Evolutionary conservation across 768 basidiomycete species (phyloP).

Genomic region (Calocera viscosa): DNA sequence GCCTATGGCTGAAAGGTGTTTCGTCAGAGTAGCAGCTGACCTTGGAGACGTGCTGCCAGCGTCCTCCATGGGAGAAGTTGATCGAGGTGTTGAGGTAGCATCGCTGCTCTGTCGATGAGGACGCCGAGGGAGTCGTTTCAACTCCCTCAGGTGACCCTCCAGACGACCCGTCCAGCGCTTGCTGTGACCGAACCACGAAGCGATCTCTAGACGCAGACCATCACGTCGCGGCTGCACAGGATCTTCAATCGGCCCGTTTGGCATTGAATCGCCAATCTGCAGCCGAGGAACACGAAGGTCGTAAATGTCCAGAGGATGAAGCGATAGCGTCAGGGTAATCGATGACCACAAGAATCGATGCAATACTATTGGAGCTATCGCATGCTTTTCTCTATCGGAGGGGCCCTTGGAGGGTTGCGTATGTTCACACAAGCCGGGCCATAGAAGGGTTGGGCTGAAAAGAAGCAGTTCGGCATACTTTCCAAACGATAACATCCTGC

Average conservation of each 20-base stretch:
- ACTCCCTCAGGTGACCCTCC: conserved; percentile 33
- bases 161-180: conserved; percentile 6
- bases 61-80: not conserved
- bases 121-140: conserved; percentile 43
- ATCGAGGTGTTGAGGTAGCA: conserved; percentile 20
- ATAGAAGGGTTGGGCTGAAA: conserved; percentile 34
- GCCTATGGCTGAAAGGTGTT: not conserved
- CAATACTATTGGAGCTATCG: conserved; percentile 27
- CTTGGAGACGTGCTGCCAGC: not conserved
- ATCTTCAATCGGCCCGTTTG: conserved; percentile 17
- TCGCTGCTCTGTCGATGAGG: conserved; percentile 54
- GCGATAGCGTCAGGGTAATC: conserved; percentile 33
- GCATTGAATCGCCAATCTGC: conserved; percentile 35
- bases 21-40: not conserved
- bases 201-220: conserved; percentile 8
- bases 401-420: conserved; percentile 14
- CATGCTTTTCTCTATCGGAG: conserved; percentile 18
- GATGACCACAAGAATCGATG: conserved; percentile 33
- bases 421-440: conserved; percentile 39
- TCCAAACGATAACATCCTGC: conserved; percentile 39
- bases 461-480: conserved; percentile 46
- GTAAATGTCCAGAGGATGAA: conserved; percentile 40
- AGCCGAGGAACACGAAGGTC: conserved; percentile 49
- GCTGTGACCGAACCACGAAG: conserved; percentile 14
- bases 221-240: not conserved